Conservation (phyloP, 805 yeast species). For the Candida arabinofermentans region DNA sequence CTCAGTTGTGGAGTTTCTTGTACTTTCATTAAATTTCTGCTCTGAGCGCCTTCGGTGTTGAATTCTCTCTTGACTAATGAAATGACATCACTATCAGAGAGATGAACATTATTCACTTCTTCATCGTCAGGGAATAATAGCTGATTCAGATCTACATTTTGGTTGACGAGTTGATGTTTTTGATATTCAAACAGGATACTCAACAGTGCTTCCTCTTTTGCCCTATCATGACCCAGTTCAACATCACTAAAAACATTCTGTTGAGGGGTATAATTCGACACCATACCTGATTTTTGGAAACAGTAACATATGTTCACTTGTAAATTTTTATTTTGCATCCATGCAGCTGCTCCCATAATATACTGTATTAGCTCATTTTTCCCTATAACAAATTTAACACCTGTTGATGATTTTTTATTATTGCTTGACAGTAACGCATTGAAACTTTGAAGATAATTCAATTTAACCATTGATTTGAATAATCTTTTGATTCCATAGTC, state of each 20-base stretch:
- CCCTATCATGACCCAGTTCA: constrained; percentile 10
- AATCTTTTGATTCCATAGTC: constrained; percentile 32
- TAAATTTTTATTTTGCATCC: constrained; percentile 12
- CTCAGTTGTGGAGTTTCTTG: constrained; percentile 7
- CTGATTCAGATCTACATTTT: constrained; percentile 23
- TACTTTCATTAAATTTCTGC: constrained; percentile 2
- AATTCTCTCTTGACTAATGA: constrained; percentile 21
- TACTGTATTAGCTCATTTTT: constrained; percentile 23
- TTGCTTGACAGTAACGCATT: constrained; percentile 7
- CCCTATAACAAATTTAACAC: constrained; percentile 5
- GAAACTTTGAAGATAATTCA: constrained; percentile 14
- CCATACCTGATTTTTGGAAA: constrained; percentile 20
- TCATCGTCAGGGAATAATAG: constrained; percentile 37
- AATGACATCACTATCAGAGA: constrained; percentile 34
- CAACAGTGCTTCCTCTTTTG: constrained; percentile 23
- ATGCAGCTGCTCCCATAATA: constrained; percentile 16
- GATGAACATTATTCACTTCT: constrained; percentile 26
- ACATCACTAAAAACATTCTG: constrained; percentile 7
- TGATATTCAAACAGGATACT: constrained; percentile 19
- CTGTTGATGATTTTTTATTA: neutral
- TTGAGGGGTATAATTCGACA: constrained; percentile 7
- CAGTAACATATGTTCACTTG: constrained; percentile 15
- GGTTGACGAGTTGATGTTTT: constrained; percentile 12
- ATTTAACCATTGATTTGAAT: constrained; percentile 29
- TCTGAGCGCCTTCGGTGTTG: neutral